Conservation (phyloP, 345 rosid species). For the Boechera divaricarpa region DNA sequence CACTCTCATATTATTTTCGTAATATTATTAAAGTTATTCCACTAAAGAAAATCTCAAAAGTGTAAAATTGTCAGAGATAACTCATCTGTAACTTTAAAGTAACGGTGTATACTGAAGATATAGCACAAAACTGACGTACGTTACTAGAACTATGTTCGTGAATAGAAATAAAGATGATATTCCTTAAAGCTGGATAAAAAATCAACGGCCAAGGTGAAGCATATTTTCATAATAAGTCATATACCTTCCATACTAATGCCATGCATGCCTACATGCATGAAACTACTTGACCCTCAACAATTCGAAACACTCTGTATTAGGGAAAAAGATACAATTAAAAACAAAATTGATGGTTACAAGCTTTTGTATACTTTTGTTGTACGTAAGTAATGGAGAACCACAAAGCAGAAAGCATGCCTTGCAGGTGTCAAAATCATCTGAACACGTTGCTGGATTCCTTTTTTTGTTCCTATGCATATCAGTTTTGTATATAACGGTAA, state of each 20-base stretch:
- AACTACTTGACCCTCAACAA: constrained; percentile 12
- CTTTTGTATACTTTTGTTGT: constrained; percentile 23
- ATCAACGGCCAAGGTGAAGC: constrained; percentile 42
- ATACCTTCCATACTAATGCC: constrained; percentile 1
- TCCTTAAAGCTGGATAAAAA: constrained; percentile 34
- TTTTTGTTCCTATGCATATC: constrained; percentile 15
- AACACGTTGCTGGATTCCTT: constrained; percentile 38
- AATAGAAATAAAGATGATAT: constrained; percentile 45
- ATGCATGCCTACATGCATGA: constrained; percentile 20
- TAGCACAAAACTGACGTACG: constrained; percentile 38
- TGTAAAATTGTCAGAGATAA: constrained; percentile 19
- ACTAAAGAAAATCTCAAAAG: constrained; percentile 7
- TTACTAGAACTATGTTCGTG: constrained; percentile 40
- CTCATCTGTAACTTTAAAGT: constrained; percentile 36
- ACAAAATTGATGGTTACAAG: constrained; percentile 14
- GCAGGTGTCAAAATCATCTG: constrained; percentile 40
- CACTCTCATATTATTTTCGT: not conserved
- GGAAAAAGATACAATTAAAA: not conserved
- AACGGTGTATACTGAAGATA: constrained; percentile 41
- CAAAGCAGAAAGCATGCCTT: constrained; percentile 40
- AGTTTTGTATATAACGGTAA: constrained; percentile 14
- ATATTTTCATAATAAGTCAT: constrained; percentile 17
- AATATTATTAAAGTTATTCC: constrained; percentile 3
- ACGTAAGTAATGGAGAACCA: constrained; percentile 36
- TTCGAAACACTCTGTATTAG: constrained; percentile 4